phyloP scores from a whole-genome alignment of 805 yeast species.

The Saturnispora galanensis region DNA sequence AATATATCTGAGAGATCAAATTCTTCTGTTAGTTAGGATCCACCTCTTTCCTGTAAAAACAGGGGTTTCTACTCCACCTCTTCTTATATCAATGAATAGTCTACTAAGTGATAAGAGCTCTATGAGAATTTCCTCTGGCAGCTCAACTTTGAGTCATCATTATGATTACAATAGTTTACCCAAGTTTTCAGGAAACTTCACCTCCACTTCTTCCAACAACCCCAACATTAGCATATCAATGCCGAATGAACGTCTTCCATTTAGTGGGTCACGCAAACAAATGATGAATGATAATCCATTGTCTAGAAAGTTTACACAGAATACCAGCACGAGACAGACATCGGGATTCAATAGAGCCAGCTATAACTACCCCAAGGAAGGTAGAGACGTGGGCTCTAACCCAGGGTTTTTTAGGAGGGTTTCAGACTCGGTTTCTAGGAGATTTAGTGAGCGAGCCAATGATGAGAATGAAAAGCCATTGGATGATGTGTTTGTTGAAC shows the following conservation, averaged over 20 bases:
- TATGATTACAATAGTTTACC: constrained; percentile 12
- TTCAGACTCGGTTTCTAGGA: constrained; percentile 3
- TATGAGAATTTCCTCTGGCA: background rate
- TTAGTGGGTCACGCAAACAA: constrained; percentile 11
- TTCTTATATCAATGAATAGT: background rate
- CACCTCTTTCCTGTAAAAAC: background rate
- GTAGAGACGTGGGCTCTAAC: background rate
- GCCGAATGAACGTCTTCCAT: constrained; percentile 10
- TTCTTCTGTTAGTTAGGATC: background rate
- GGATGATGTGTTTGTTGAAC: constrained; percentile 2
- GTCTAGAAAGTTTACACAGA: background rate
- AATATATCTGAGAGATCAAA: background rate
- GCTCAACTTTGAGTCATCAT: constrained; percentile 3
- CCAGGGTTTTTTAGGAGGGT: constrained; percentile 2
- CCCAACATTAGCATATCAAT: too few relatives aligned
- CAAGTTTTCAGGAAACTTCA: constrained; percentile 6
- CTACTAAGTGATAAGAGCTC: background rate
- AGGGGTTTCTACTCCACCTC: too few relatives aligned
- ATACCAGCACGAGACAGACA: background rate
- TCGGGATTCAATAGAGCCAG: background rate
- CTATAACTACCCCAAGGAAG: background rate
- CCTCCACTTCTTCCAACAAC: too few relatives aligned
- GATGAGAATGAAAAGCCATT: background rate
- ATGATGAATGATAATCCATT: constrained; percentile 5
- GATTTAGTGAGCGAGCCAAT: background rate